Evolutionary conservation across 2,329 filamentous ascomycete species (phyloP), one percentile per base, ranked within the genome.

Genomic region (Corniculantispora saksenae): DNA sequence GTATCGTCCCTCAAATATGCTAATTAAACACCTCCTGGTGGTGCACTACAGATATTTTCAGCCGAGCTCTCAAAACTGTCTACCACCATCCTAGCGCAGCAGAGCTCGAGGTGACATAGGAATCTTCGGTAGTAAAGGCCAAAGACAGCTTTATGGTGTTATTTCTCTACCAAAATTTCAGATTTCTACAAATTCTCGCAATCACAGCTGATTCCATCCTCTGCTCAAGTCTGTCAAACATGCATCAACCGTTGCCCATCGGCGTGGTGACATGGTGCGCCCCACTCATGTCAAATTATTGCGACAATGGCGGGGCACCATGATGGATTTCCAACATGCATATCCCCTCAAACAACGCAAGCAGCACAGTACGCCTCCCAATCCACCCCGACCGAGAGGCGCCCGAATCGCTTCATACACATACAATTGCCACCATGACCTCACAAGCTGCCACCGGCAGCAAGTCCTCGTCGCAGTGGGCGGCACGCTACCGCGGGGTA

Each of bases 401-500:
- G 5, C 32, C 9, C 29, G 17, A 13, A 12, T 21, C 45, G 19
- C 27, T 23, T 53, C 17, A 19, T 32, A n/a, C 40, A 43, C 5
- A 63, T 5, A 38, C 25, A 32, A 23, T 51, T 15, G 7, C 27
- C 62, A 50, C 8, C 45, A 64, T 64, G 62, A 55, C 62, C 8
- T 59, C 62, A 58, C 62, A 64, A 53, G 9, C 55, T 17, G 54
- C 54, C 32, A 12, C 40, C 43, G n/a, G n/a, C 21, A 45, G 47
- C 32, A 59, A 64, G 21, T 45, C 32, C 32, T 54, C 62, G 12
- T 64, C 62, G 25, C 62, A 59, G 21, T 64, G 62, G 62, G 62
- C 62, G 10, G 45, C 62, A 15, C 62, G 62, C 9, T 64, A 64
- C 15, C 62, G 62, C 47, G 62, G 62, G 62, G 62, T 64, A 64